Conservation (phyloP, 202 grass and related monocot genomes). For the Panicum virgatum region DNA sequence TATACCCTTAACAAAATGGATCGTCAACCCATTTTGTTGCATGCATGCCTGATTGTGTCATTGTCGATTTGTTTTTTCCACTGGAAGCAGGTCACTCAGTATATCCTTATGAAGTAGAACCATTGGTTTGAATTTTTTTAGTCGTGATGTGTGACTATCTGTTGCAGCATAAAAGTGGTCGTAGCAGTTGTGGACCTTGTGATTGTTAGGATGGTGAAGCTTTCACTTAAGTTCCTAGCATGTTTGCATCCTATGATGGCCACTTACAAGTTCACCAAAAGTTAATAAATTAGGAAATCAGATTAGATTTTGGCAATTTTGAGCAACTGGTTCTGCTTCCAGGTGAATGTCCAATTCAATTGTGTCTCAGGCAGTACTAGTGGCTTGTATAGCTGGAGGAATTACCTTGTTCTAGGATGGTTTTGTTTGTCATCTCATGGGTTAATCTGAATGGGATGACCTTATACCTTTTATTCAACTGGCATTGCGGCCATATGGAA, state of each 20-base stretch:
- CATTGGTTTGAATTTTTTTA: slow-evolving; percentile 17
- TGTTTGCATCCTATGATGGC: neutral
- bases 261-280: neutral
- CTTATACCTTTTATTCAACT: slow-evolving; percentile 11
- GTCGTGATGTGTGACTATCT: slow-evolving; percentile 2
- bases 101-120: neutral
- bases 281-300: neutral
- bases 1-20: neutral
- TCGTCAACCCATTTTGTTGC: slow-evolving; percentile 19
- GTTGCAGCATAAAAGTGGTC: slow-evolving; percentile 3
- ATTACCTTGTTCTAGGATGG: slow-evolving; percentile 20
- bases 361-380: slow-evolving; percentile 8
- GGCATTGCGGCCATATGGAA: neutral
- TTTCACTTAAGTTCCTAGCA: slow-evolving; percentile 12
- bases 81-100: neutral
- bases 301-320: slow-evolving; percentile 31
- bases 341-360: slow-evolving; percentile 11
- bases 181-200: neutral
- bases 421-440: slow-evolving; percentile 1
- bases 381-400: neutral
- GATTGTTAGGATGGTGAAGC: slow-evolving; percentile 19
- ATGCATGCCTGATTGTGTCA: slow-evolving; percentile 8
- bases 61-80: neutral
- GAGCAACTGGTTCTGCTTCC: slow-evolving; percentile 18
- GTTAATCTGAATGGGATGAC: slow-evolving; percentile 1